Base-by-base conservation (phyloP, 495 filamentous ascomycete genomes). In the Eremomyces bilateralis region DNA sequence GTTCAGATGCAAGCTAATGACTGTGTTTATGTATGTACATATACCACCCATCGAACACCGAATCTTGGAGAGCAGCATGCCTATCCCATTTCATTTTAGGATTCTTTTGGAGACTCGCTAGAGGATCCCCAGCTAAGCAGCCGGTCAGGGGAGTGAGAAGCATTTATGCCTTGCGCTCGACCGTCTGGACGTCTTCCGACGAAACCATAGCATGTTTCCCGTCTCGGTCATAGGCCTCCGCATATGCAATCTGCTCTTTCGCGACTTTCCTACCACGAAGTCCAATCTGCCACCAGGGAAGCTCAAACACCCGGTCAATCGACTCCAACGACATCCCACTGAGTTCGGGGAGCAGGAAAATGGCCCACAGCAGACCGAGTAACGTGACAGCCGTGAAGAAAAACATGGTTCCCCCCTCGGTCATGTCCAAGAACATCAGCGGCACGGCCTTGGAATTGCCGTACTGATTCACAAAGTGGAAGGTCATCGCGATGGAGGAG, bases 401-500 rank as follows among this genome's bases (percentile, higher is more conserved):
- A 63, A 72, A 70, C 49, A 81, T 77, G 1, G 51, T 53, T 0
- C 50, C 73, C 48, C 37, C 59, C 5, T 39, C 56, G 17, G 42
- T 60, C 52, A 58, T 62, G 22, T 4, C 50, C 44, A 31, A 42
- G 39, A 53, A 57, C 67, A 77, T 73, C 38, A 67, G 65, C 6
- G 51, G 51, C 15, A 53, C 51, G 16, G 51, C 51, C 30, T 53
- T 66, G 46, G 71, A 57, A 47, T 74, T 76, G 25, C 73, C 73
- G 39, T 78, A 79, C 51, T 80, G 75, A 41, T 76, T 76, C 24
- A 58, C 73, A 48, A 77, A 79, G 46, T 80, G 73, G 35, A 79
- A 59, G 3, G 39, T 46, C 51, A 52, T 54, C 20, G 43, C 49
- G 31, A 52, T 38, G 29, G 34, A 38, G 15, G 40, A 37, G 12